Percentiles rank a stretch among this genome's conserved stretches.
Conservation (phyloP, 805 yeast genomes). For the Candida maris region DNA sequence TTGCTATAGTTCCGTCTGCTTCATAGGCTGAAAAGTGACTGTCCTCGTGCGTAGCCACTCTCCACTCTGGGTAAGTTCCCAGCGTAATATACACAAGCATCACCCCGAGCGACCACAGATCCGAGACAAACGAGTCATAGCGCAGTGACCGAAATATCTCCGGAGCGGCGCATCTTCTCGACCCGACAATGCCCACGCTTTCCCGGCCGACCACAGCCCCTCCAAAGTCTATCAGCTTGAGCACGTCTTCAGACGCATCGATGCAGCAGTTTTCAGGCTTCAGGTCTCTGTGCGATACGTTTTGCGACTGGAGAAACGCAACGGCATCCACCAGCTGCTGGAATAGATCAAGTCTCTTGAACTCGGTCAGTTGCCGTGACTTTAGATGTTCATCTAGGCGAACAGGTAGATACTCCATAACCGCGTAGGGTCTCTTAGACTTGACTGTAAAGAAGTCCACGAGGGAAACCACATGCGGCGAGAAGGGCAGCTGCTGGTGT, state of each 20-base stretch:
- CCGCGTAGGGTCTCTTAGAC: conserved; percentile 23
- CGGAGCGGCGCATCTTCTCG: conserved; percentile 44
- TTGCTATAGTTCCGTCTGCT: not conserved
- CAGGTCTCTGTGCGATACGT: conserved; percentile 47
- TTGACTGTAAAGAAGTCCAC: conserved; percentile 29
- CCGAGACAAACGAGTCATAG: conserved; percentile 41
- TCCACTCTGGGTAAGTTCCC: conserved; percentile 43
- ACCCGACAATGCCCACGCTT: conserved; percentile 45
- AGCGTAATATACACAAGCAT: conserved; percentile 34
- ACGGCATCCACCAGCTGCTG: conserved; percentile 40
- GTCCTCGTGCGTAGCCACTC: conserved; percentile 31
- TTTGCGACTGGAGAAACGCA: conserved; percentile 33
- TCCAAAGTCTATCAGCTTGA: conserved; percentile 53
- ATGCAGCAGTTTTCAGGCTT: conserved; percentile 46
- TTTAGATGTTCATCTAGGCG: conserved; percentile 9
- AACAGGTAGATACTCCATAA: conserved; percentile 36
- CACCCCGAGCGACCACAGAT: conserved; percentile 51
- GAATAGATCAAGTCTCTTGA: conserved; percentile 33
- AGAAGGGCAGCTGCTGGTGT: conserved; percentile 25
- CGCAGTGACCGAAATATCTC: conserved; percentile 36
- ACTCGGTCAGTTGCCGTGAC: conserved; percentile 1
- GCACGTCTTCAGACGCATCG: conserved; percentile 21
- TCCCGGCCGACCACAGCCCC: conserved; percentile 32
- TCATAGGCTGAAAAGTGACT: conserved; percentile 7
- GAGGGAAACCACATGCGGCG: conserved; percentile 35